Base-by-base conservation (phyloP, 2,329 filamentous ascomycete genomes). In the Colletotrichum tanaceti region DNA sequence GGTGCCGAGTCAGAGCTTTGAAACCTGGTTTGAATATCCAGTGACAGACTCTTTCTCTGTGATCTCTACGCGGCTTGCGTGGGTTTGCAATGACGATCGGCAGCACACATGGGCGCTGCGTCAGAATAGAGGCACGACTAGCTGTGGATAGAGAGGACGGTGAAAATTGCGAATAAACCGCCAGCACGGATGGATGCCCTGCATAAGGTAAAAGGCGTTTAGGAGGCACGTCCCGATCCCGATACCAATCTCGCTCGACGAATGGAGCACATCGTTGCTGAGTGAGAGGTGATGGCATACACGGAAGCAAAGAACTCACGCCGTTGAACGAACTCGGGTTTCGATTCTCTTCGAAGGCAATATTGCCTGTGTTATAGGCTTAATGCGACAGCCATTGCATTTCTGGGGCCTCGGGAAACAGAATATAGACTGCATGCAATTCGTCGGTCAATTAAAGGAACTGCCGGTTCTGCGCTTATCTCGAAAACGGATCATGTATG, bases 1-100 rank as follows among this genome's bases (percentile, higher is more conserved):
- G 86, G 85, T 61, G 86, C 82, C 65, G 86, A 88, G 75, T 87
- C 86, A 41, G 86, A 87, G 77, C 82, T 89, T 60, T 84, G 73
- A 72, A 49, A 41, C 18, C n/a, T 24, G 41, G 39, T n/a, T 43
- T 20, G 13, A 6, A n/a, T 35, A 24, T n/a, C 13, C 32, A n/a
- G 16, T 16, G 32, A 20, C 11, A 41, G 4, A 57, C 41, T 20
- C 18, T 10, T 20, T 50, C 52, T 57, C 39, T 20, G 5, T 52
- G 39, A 47, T 47, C 28, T 63, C 28, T 38, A 46, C 20, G 22
- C 32, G n/a, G 35, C 41, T 32, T 24, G 32, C 20, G 20, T 24
- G 20, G 47, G 14, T 39, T 24, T 28, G 18, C 16, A 20, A 35
- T 16, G 32, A 44, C 24, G 16, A 43, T 35, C 16, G 13, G 18